phyloP scores from a whole-genome alignment of 108 stramenopile species.

The Skeletonema menzelii region DNA sequence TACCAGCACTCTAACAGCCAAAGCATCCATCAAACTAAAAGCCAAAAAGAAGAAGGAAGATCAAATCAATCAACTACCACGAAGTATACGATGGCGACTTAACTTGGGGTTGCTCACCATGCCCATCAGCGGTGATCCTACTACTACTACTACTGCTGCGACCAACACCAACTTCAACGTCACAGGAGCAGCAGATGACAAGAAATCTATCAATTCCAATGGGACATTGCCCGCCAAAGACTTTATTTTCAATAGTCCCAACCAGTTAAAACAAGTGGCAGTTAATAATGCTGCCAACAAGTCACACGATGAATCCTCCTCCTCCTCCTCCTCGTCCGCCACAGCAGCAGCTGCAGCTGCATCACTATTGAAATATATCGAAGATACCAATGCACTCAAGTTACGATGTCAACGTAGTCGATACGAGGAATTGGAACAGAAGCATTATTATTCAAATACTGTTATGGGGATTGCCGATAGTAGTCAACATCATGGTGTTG shows the following conservation, averaged over 20 bases:
- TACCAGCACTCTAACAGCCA: neutral
- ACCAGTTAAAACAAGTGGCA: neutral
- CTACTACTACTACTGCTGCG: neutral
- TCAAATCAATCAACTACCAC: constrained; percentile 5
- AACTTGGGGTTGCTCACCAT: constrained; percentile 22
- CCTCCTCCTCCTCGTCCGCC: too few species aligned
- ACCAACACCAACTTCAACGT: neutral
- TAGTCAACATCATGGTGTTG: neutral
- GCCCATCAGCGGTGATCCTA: neutral
- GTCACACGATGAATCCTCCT: neutral
- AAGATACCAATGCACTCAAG: constrained; percentile 29
- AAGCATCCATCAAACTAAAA: neutral
- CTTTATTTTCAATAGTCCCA: neutral
- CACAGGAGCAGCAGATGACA: constrained; percentile 6
- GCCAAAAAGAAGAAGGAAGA: neutral
- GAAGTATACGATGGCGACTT: constrained; percentile 42
- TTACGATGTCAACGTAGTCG: constrained; percentile 33
- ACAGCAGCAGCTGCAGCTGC: neutral
- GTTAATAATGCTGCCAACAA: too few species aligned
- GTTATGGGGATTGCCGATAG: constrained; percentile 25
- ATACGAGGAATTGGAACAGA: constrained; percentile 30
- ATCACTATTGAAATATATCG: constrained; percentile 10
- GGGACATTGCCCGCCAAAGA: neutral
- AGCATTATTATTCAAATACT: constrained; percentile 40
- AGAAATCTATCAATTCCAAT: neutral